Evolutionary conservation across 805 yeast species (phyloP).

Genomic region (Starmerella geochares): DNA sequence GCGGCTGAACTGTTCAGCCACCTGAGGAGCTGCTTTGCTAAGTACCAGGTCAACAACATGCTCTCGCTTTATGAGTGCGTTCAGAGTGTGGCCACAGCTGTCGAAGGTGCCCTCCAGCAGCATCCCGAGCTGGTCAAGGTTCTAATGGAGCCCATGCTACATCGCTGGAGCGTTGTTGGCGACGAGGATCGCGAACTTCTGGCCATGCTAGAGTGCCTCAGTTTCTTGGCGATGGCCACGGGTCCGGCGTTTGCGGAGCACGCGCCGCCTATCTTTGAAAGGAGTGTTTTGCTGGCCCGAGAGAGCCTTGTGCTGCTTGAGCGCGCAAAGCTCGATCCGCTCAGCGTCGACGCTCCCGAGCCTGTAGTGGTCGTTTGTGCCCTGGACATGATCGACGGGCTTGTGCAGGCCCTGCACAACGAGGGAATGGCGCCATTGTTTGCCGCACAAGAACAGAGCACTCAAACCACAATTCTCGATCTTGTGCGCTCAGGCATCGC

Average conservation of each 20-base stretch:
- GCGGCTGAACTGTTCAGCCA: slow-evolving; percentile 57
- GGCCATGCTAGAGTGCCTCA: slow-evolving; percentile 88
- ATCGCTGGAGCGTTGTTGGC: slow-evolving; percentile 62
- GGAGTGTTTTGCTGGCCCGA: slow-evolving; percentile 62
- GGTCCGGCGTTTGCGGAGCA: slow-evolving; percentile 80
- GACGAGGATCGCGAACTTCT: slow-evolving; percentile 81
- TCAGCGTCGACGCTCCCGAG: slow-evolving; percentile 52
- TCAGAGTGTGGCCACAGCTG: slow-evolving; percentile 74
- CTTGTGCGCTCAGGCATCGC: slow-evolving; percentile 42
- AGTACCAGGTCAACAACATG: slow-evolving; percentile 73
- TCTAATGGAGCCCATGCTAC: slow-evolving; percentile 70
- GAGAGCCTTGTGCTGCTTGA: slow-evolving; percentile 59
- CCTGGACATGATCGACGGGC: slow-evolving; percentile 80
- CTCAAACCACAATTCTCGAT: slow-evolving; percentile 47
- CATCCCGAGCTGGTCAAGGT: slow-evolving; percentile 45
- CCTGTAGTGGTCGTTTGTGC: slow-evolving; percentile 84
- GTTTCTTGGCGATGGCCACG: slow-evolving; percentile 77
- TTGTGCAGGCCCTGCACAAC: slow-evolving; percentile 65
- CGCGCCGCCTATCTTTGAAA: slow-evolving; percentile 73
- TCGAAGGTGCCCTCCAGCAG: slow-evolving; percentile 47
- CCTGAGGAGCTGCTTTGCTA: slow-evolving; percentile 61
- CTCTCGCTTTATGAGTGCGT: slow-evolving; percentile 80
- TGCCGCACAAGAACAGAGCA: slow-evolving; percentile 19
- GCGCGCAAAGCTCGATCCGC: slow-evolving; percentile 53
- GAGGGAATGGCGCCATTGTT: slow-evolving; percentile 20